Conservation (phyloP, 2,329 filamentous ascomycete genomes). For the Septoria petroselini region DNA sequence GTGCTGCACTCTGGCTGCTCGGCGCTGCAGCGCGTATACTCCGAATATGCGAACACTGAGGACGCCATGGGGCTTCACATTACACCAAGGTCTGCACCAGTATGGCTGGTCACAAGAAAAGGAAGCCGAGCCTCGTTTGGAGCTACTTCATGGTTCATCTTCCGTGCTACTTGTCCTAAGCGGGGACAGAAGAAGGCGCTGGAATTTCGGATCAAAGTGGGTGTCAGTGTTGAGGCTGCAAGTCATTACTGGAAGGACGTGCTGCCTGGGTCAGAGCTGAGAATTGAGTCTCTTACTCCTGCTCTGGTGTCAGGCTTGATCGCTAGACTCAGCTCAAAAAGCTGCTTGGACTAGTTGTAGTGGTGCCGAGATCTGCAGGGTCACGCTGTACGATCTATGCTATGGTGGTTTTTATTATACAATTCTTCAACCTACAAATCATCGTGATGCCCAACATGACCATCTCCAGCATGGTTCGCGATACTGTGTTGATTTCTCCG, state of each 20-base stretch:
- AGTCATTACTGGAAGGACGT: background rate
- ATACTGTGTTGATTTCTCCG: too few relatives aligned
- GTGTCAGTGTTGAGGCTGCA: background rate
- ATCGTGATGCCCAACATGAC: too few relatives aligned
- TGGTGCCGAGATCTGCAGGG: too few relatives aligned
- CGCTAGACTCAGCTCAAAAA: background rate
- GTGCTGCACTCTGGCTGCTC: background rate
- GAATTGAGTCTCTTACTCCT: background rate
- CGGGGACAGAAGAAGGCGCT: background rate
- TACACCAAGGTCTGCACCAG: background rate
- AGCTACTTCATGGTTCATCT: background rate
- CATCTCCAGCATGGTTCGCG: too few relatives aligned
- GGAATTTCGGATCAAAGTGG: background rate
- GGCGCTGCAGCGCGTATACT: background rate
- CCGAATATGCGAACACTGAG: slow-evolving; percentile 2
- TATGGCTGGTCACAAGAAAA: background rate
- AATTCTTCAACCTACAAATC: too few relatives aligned
- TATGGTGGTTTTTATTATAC: too few relatives aligned
- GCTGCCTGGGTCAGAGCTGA: background rate
- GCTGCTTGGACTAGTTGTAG: too few relatives aligned
- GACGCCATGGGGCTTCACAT: background rate
- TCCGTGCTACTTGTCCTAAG: background rate
- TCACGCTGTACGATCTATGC: too few relatives aligned
- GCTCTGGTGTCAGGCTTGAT: background rate
- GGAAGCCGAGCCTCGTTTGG: background rate